Evolutionary conservation across 1,284 basidiomycete species (phyloP).

Genomic region (Malassezia restricta): DNA sequence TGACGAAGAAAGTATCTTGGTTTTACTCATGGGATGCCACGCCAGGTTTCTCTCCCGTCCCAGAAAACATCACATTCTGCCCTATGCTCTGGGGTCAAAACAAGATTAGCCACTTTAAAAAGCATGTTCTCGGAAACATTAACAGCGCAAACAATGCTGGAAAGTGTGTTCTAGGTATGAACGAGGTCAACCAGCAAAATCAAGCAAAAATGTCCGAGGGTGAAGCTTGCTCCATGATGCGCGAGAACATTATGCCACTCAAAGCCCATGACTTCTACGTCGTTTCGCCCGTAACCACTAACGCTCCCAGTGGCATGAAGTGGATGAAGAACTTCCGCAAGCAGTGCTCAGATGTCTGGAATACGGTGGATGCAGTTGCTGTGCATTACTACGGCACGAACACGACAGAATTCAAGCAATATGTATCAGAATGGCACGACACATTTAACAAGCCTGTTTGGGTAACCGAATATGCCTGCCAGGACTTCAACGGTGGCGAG

Average conservation of each 20-base stretch:
- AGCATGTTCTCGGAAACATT: constrained; percentile 24
- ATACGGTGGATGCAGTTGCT: constrained; percentile 31
- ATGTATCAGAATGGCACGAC: constrained; percentile 24
- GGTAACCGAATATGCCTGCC: constrained; percentile 33
- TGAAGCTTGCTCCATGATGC: constrained; percentile 27
- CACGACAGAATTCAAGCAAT: constrained; percentile 23
- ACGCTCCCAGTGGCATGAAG: constrained; percentile 21
- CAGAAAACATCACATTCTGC: constrained; percentile 30
- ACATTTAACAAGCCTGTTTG: constrained; percentile 30
- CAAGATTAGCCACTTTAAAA: constrained; percentile 22
- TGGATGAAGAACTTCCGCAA: constrained; percentile 31
- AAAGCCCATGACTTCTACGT: constrained; percentile 32
- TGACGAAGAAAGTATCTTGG: constrained; percentile 25
- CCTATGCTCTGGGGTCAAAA: constrained; percentile 39
- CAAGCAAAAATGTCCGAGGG: constrained; percentile 27
- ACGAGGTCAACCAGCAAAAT: constrained; percentile 34
- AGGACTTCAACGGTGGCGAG: constrained; percentile 46
- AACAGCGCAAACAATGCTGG: constrained; percentile 23
- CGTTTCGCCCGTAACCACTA: constrained; percentile 31
- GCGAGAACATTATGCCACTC: constrained; percentile 27
- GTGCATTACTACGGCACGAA: constrained; percentile 36
- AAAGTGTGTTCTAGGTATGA: constrained; percentile 36
- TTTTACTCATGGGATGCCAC: constrained; percentile 31
- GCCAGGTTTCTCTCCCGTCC: constrained; percentile 24
- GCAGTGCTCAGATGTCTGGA: constrained; percentile 22